A percentile compares a stretch with the other conserved stretches of the same genome.
Evolutionary conservation across 1,284 basidiomycete genomes (phyloP).

Genomic region (Malassezia japonica): DNA sequence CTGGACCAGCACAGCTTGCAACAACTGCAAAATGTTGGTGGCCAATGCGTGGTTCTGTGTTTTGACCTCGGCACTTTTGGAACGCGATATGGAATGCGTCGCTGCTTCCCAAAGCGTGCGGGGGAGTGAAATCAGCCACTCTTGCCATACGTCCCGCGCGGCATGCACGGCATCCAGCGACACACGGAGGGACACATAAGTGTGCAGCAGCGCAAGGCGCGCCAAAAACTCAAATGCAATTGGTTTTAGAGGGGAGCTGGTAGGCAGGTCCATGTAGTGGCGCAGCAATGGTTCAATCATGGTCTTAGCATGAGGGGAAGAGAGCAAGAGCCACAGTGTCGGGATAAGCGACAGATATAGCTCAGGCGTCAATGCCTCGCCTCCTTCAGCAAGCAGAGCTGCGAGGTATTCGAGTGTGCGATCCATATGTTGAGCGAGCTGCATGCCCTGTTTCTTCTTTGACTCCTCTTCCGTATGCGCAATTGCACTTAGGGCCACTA

Average conservation of each 20-base stretch:
- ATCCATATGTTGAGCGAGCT: not conserved
- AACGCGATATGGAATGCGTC: not conserved
- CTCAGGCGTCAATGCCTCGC: not conserved
- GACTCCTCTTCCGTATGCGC: not conserved
- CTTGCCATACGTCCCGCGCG: conserved; percentile 3
- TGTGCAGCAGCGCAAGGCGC: conserved; percentile 12
- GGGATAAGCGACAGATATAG: conserved; percentile 8
- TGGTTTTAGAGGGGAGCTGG: not conserved
- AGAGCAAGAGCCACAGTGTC: conserved; percentile 15
- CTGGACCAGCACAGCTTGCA: not conserved
- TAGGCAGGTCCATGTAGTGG: not conserved
- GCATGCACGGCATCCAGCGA: not conserved
- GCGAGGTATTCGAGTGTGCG: conserved; percentile 2
- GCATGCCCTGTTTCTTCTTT: not conserved
- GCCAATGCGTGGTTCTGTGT: not conserved
- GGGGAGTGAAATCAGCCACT: conserved; percentile 12
- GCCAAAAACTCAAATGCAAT: conserved; percentile 11
- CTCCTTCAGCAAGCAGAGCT: not conserved
- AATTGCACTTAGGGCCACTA: conserved; percentile 2
- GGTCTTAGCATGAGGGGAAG: not conserved
- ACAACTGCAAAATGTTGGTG: not conserved
- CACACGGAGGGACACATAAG: conserved; percentile 1
- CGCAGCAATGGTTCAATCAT: not conserved
- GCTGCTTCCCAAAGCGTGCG: conserved; percentile 14
- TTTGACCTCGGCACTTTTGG: not conserved